Evolutionary conservation across 2,329 filamentous ascomycete genomes (phyloP).

Genomic region (Exophiala sp.): DNA sequence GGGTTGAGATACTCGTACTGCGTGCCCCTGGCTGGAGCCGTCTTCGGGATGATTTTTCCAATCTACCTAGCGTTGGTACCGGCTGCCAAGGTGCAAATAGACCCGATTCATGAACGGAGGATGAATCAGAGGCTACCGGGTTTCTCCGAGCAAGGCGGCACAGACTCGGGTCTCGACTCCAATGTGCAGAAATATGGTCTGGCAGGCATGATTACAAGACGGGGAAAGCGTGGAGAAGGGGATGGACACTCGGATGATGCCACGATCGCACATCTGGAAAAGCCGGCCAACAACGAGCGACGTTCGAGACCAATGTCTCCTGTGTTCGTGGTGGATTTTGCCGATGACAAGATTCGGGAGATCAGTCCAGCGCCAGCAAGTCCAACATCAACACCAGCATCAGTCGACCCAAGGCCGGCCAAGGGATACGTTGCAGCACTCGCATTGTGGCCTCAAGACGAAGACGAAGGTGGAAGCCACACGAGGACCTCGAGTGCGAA

Average conservation of each 20-base stretch:
- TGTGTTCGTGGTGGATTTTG: constrained; percentile 9
- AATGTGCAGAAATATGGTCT: constrained; percentile 11
- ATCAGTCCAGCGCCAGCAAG: not conserved
- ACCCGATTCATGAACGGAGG: constrained; percentile 41
- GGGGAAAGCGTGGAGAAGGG: constrained; percentile 12
- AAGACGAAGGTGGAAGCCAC: not conserved
- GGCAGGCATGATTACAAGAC: constrained; percentile 16
- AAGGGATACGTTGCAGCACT: constrained; percentile 20
- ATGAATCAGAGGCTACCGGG: constrained; percentile 1
- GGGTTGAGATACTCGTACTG: constrained; percentile 50
- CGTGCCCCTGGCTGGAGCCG: constrained; percentile 52
- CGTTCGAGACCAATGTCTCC: not conserved
- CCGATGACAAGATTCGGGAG: not conserved
- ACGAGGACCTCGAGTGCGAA: not conserved
- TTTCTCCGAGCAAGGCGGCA: not conserved
- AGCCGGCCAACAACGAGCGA: constrained; percentile 2
- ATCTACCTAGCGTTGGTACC: constrained; percentile 52
- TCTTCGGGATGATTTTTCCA: constrained; percentile 51
- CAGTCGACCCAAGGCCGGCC: constrained; percentile 2
- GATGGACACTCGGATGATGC: constrained; percentile 2
- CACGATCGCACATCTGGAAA: constrained; percentile 20
- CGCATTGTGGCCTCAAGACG: constrained; percentile 8
- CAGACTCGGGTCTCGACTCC: constrained; percentile 1
- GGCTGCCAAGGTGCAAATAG: constrained; percentile 49
- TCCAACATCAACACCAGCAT: not conserved